These are phyloP conservation scores for Termitomyces eurrhizus DNA, from an alignment of 768 basidiomycete species.

Conservation along the genomic window DNA sequence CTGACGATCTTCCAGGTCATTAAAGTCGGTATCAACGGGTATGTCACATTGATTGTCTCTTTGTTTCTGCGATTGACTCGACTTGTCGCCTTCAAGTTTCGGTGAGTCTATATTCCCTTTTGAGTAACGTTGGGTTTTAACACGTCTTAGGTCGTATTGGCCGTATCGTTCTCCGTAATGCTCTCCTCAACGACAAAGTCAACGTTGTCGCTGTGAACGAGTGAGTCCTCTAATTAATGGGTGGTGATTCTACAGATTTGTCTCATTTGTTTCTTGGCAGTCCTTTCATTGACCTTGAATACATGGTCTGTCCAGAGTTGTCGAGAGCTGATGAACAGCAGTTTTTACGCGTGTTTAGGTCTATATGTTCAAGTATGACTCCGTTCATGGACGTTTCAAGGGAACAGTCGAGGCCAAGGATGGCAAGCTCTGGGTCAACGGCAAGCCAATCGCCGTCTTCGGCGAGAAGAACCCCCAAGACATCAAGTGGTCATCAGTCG, in stretches of 20 bases:
- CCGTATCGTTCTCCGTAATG: slow-evolving; percentile 97
- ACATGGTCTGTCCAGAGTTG: slow-evolving; percentile 67
- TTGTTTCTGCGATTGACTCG: slow-evolving; percentile 8
- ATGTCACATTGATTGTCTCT: slow-evolving; percentile 26
- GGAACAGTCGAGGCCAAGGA: slow-evolving; percentile 79
- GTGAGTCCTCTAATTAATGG: not conserved
- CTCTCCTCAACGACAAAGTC: slow-evolving; percentile 89
- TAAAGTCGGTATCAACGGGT: slow-evolving; percentile 98
- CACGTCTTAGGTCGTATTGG: slow-evolving; percentile 85
- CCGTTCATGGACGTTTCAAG: slow-evolving; percentile 90
- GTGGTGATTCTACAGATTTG: not conserved
- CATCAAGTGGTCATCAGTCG: slow-evolving; percentile 79
- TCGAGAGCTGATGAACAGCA: not conserved
- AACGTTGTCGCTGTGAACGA: slow-evolving; percentile 2
- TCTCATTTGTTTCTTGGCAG: slow-evolving; percentile 33
- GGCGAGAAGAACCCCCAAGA: slow-evolving; percentile 82
- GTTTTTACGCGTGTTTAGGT: slow-evolving; percentile 43
- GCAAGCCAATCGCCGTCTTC: slow-evolving; percentile 73
- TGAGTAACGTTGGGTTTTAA: slow-evolving; percentile 8
- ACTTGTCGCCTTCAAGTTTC: slow-evolving; percentile 45
- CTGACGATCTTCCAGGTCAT: slow-evolving; percentile 34
- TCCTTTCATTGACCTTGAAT: slow-evolving; percentile 95
- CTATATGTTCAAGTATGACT: slow-evolving; percentile 99
- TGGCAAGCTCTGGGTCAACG: slow-evolving; percentile 86
- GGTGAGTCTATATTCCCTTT: slow-evolving; percentile 43